These are phyloP conservation scores for Aureobasidium sp. DNA, from an alignment of 2,329 filamentous ascomycete genomes.

Conservation along the genomic window DNA sequence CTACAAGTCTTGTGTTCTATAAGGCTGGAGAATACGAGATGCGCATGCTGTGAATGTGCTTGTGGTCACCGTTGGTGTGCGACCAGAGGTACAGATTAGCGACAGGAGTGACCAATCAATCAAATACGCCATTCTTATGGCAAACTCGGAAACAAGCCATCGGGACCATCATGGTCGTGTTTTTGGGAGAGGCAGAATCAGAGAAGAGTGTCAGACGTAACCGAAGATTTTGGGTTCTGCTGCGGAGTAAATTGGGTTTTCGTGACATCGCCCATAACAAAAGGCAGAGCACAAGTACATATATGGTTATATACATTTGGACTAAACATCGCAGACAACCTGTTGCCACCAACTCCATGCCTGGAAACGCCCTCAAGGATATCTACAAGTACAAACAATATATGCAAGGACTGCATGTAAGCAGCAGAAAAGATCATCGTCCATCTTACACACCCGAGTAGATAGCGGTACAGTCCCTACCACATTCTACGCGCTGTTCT, in stretches of 20 bases:
- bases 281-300: neutral
- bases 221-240: neutral
- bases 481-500: conserved; percentile 85
- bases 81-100: neutral
- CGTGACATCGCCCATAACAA: neutral
- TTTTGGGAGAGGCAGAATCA: neutral
- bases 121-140: neutral
- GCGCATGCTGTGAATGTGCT: neutral
- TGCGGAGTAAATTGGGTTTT: neutral
- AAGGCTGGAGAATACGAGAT: neutral
- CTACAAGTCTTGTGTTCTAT: neutral
- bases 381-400: neutral
- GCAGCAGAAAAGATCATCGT: neutral
- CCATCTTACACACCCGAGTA: conserved; percentile 57
- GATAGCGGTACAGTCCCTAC: conserved; percentile 71
- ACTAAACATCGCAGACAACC: neutral
- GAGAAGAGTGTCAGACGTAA: neutral
- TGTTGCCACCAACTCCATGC: neutral
- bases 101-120: neutral
- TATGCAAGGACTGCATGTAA: neutral
- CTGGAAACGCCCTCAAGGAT: neutral
- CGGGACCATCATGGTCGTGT: neutral
- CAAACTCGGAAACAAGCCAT: neutral
- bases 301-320: neutral
- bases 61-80: neutral